phyloP scores from a whole-genome alignment of 2,329 filamentous ascomycete species.

The Colletotrichum limetticola region DNA sequence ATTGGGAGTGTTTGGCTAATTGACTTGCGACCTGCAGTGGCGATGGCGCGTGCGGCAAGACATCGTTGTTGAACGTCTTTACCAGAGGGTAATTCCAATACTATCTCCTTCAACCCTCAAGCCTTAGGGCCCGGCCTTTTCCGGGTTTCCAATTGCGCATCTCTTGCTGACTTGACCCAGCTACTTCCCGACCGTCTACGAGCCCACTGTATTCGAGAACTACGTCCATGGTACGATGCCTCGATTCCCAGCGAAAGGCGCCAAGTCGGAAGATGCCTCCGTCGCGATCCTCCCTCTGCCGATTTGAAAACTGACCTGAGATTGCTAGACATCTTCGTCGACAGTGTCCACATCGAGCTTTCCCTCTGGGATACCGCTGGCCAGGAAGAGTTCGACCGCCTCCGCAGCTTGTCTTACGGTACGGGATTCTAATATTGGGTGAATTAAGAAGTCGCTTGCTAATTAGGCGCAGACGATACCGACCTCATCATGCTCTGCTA shows the following conservation, averaged over 20 bases:
- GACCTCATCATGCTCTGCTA: slow-evolving; percentile 99
- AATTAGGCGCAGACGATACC: slow-evolving; percentile 72
- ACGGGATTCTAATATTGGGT: slow-evolving; percentile 18
- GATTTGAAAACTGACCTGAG: slow-evolving; percentile 9
- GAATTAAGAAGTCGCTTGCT: background rate
- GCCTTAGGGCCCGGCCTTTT: background rate
- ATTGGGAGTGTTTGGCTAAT: slow-evolving; percentile 25
- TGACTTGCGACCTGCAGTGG: slow-evolving; percentile 65
- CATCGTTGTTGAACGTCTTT: slow-evolving; percentile 96
- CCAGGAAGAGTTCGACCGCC: slow-evolving; percentile 97
- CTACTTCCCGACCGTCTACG: slow-evolving; percentile 98
- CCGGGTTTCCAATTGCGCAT: background rate
- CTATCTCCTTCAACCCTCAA: background rate
- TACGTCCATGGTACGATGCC: slow-evolving; percentile 86
- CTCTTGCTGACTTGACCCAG: slow-evolving; percentile 53
- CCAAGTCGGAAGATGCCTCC: background rate
- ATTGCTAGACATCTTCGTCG: slow-evolving; percentile 90
- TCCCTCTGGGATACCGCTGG: slow-evolving; percentile 98
- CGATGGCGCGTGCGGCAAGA: slow-evolving; percentile 97
- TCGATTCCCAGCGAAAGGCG: background rate
- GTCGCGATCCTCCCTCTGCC: background rate
- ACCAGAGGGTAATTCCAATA: slow-evolving; percentile 81
- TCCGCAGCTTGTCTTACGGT: slow-evolving; percentile 96
- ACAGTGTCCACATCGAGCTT: slow-evolving; percentile 95
- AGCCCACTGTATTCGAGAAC: slow-evolving; percentile 98